phyloP scores from a whole-genome alignment of 2,329 filamentous ascomycete species.

The Talaromyces sp. region DNA sequence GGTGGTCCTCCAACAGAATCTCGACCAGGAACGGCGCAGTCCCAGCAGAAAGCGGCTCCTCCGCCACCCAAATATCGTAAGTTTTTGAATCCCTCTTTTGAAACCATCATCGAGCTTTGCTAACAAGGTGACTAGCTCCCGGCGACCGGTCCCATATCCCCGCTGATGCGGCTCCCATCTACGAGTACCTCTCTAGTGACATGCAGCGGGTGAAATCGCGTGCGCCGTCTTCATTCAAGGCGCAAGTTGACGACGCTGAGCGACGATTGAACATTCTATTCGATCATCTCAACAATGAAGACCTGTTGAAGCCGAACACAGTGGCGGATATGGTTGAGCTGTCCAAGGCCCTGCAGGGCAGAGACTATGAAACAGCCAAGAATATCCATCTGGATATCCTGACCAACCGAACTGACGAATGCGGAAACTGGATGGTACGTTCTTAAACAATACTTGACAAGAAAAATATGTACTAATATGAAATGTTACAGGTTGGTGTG shows the following conservation, averaged over 20 bases:
- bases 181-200: slow-evolving; percentile 73
- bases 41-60: slow-evolving; percentile 39
- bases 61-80: slow-evolving; percentile 64
- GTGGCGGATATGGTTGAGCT: slow-evolving; percentile 44
- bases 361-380: slow-evolving; percentile 64
- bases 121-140: slow-evolving; percentile 38
- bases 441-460: background rate
- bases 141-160: slow-evolving; percentile 92
- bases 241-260: slow-evolving; percentile 88
- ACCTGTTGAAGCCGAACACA: slow-evolving; percentile 74
- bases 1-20: slow-evolving; percentile 30
- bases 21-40: slow-evolving; percentile 46
- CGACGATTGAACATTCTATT: slow-evolving; percentile 92
- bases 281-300: slow-evolving; percentile 94
- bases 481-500: slow-evolving; percentile 57
- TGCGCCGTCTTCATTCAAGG: slow-evolving; percentile 78
- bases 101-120: background rate
- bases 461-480: background rate
- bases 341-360: slow-evolving; percentile 60
- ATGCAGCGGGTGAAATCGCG: slow-evolving; percentile 84
- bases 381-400: slow-evolving; percentile 70
- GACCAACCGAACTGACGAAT: slow-evolving; percentile 71
- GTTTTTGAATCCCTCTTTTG: slow-evolving; percentile 22
- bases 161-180: slow-evolving; percentile 66
- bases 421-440: slow-evolving; percentile 82